Conservation (phyloP, 768 basidiomycete species). For the Podaxis pistillaris region DNA sequence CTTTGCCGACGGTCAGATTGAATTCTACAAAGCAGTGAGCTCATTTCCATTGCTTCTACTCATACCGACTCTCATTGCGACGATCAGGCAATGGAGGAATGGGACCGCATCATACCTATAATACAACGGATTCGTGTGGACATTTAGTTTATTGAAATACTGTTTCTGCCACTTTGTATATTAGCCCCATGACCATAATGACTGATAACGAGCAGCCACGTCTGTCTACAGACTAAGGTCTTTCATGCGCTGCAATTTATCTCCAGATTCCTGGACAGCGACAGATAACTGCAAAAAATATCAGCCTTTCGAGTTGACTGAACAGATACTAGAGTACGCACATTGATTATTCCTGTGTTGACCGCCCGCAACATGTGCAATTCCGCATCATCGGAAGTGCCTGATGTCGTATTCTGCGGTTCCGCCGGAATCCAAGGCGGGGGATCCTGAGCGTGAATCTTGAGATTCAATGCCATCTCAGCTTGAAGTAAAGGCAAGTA, state of each 20-base stretch:
- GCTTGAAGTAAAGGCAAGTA: not conserved
- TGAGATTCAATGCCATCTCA: not conserved
- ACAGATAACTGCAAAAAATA: constrained; percentile 55
- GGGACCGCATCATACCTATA: constrained; percentile 92
- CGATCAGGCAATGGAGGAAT: constrained; percentile 88
- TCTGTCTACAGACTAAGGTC: constrained; percentile 20
- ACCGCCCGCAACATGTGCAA: constrained; percentile 76
- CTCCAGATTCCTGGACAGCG: constrained; percentile 77
- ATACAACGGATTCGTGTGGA: constrained; percentile 94
- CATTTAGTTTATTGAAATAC: constrained; percentile 45
- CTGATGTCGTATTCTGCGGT: constrained; percentile 65
- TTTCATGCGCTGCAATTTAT: constrained; percentile 51
- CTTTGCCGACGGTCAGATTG: constrained; percentile 92
- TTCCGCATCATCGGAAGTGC: constrained; percentile 62
- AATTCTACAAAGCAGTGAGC: constrained; percentile 81
- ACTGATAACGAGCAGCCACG: constrained; percentile 17
- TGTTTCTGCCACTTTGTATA: constrained; percentile 23
- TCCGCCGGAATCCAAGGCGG: constrained; percentile 82
- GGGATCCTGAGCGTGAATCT: constrained; percentile 45
- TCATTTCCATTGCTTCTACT: not conserved
- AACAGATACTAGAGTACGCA: constrained; percentile 29
- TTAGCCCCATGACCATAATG: constrained; percentile 22
- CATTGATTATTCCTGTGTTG: constrained; percentile 82
- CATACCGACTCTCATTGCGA: constrained; percentile 2
- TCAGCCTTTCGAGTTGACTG: not conserved